Evolutionary conservation across 139 green algal species (phyloP), one percentile per base, ranked within the genome.

Genomic region (Ettlia oleoabundans): DNA sequence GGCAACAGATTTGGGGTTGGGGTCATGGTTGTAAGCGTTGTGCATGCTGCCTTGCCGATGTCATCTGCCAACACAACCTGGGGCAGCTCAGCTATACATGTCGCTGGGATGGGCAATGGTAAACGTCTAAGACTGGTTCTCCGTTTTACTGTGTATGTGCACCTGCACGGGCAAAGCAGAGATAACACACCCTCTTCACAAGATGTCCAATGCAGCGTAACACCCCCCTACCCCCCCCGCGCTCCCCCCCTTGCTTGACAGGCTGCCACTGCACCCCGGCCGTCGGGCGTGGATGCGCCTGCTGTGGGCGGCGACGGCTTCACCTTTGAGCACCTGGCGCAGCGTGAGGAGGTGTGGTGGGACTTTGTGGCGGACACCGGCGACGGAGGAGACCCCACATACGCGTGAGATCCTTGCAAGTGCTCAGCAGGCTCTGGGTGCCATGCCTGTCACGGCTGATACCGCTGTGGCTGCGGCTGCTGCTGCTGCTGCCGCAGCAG

Each of bases 311-410:
- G 95, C 0, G 94, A 98, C 81, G 94, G 95, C 41, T 95, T 96
- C 88, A 96, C 91, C 1, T 98, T 91, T 70, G 92, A 98, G 83
- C 91, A 97, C 68, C 85, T 93, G 72, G 86, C 89, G 19, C 76
- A 86, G 35, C 65, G 69, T 10, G 73, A 91, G 10, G 86, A 95
- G 79, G 65, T 96, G 40, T 98, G 93, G 94, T 63, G 97, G n/a
- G 95, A 98, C 86, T 98, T 98, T 86, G 91, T 90, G 22, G 94
- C 94, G 3, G 93, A 96, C 84, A 96, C 92, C 26, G 94, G 94
- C 1, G 94, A 98, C 76, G 94, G 95, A 53, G 94, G 95, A 51
- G 89, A 97, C 85, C 74, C 93, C 28, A 98, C 94, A 1, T 98
- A 98, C 76, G 80, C 92, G 1, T 80, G 53, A 80, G 73, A 26